Evolutionary conservation across 148 eudicot species (phyloP), one percentile per base, ranked within the genome.

Genomic region (Rhododendron ovatum): DNA sequence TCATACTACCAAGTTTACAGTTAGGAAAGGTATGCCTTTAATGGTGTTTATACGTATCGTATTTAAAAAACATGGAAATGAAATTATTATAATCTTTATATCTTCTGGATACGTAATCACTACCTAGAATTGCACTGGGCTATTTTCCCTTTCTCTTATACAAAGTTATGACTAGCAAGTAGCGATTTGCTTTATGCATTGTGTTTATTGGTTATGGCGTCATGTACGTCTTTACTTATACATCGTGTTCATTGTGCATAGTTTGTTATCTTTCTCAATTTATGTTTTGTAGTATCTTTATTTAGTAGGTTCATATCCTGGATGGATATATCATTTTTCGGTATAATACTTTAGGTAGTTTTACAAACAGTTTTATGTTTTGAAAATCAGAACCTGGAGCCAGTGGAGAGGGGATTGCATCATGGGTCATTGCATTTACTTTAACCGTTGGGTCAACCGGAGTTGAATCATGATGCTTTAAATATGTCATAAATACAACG

Each of bases 21-120:
- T 94, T 43, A 92, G 92, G 87, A 97, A 94, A 88, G 99, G 99
- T 96, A 91, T 39, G 9, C 59, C 81, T 7, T 87, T 47, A n/a
- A 73, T 39, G 41, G 28, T 45, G 51, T 69, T 65, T n/a, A 39
- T 48, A 11, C 14, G 2, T 26, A 79, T 79, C 35, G 1, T 79
- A 28, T 20, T 79, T 79, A 13, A 69, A 45, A 26, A 39, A 41
- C 82, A 79, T 13, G 35, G 33, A 13, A n/a, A 10, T 79, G 18
- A 11, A n/a, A 26, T 79, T 47, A n/a, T 47, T 10, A 48, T 7
- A 22, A 22, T 78, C 51, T 78, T 18, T 43, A 3, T 41, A 22
- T 41, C 30, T 20, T 41, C 51, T 39, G 48, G 26, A 43, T 41
- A 39, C 9, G 26, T 39, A 2, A 39, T 77, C 28, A 7, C 28